Evolutionary conservation across 129 eudicot species (phyloP).

Genomic region (Arctium minus): DNA sequence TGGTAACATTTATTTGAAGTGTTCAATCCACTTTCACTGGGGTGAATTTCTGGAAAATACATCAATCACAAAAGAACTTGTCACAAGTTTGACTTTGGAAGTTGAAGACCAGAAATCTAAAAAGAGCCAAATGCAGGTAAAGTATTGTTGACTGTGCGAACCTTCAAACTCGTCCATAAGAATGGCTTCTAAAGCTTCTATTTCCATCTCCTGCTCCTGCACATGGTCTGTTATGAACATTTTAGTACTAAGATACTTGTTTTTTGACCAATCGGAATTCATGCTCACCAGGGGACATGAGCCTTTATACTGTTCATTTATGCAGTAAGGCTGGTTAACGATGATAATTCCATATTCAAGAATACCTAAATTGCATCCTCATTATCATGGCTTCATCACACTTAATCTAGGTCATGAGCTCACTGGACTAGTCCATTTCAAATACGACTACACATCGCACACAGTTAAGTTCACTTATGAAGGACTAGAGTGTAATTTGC

Average conservation of each 20-base stretch:
- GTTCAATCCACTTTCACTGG: constrained; percentile 84
- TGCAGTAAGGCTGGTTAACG: background rate
- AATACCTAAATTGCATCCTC: background rate
- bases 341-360: background rate
- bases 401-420: background rate
- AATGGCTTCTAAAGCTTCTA: constrained; percentile 88
- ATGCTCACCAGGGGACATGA: background rate
- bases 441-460: background rate
- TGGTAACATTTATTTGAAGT: constrained; percentile 81
- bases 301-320: background rate
- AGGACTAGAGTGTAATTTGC: background rate
- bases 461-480: background rate
- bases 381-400: background rate
- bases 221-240: constrained; percentile 51
- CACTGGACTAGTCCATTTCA: background rate
- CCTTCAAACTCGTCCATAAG: constrained; percentile 90
- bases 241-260: background rate
- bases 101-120: background rate
- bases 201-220: constrained; percentile 98
- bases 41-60: constrained; percentile 63
- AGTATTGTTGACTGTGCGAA: constrained; percentile 2
- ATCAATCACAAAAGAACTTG: background rate
- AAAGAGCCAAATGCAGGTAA: background rate
- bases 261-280: background rate
- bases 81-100: constrained; percentile 2